Percentiles rank a stretch among this genome's conserved stretches.
phyloP scores from a whole-genome alignment of 371 early-diverging fungal species.

The Umbelopsis sp. region DNA sequence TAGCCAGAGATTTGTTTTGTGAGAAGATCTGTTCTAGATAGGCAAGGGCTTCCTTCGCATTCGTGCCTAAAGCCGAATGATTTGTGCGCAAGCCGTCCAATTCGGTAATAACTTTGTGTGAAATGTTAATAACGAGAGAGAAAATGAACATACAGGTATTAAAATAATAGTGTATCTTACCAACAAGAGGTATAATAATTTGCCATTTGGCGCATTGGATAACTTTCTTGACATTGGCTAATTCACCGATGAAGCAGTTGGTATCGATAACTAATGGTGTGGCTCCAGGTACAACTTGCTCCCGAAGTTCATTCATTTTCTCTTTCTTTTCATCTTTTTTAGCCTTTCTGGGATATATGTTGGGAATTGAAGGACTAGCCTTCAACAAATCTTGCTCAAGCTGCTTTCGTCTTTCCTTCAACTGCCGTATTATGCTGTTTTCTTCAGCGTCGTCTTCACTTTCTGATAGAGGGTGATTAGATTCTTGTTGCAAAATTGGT shows the following conservation, averaged over 20 bases:
- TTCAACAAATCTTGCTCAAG: constrained; percentile 32
- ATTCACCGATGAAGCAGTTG: constrained; percentile 68
- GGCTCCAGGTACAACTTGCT: constrained; percentile 50
- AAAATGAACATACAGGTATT: background rate
- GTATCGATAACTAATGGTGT: constrained; percentile 68
- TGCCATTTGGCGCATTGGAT: constrained; percentile 59
- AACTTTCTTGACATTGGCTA: constrained; percentile 55
- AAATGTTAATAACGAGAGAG: background rate
- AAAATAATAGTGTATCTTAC: constrained; percentile 29
- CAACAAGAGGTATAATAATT: constrained; percentile 64
- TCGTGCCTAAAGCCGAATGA: constrained; percentile 56
- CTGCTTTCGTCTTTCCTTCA: constrained; percentile 47
- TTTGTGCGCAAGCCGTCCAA: constrained; percentile 65
- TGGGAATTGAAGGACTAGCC: constrained; percentile 26
- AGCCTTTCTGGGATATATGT: background rate
- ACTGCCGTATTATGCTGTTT: constrained; percentile 46
- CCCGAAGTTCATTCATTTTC: constrained; percentile 31
- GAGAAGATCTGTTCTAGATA: constrained; percentile 55
- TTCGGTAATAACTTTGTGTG: constrained; percentile 57
- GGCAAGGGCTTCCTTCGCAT: constrained; percentile 54
- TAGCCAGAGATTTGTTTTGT: constrained; percentile 34
- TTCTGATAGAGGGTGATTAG: too few species aligned
- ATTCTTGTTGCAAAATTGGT: too few species aligned
- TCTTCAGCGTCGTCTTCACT: constrained; percentile 32
- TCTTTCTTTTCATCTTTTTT: constrained; percentile 37